Conservation (phyloP, 305 asterid genomes). For the Fraxinus nigra region DNA sequence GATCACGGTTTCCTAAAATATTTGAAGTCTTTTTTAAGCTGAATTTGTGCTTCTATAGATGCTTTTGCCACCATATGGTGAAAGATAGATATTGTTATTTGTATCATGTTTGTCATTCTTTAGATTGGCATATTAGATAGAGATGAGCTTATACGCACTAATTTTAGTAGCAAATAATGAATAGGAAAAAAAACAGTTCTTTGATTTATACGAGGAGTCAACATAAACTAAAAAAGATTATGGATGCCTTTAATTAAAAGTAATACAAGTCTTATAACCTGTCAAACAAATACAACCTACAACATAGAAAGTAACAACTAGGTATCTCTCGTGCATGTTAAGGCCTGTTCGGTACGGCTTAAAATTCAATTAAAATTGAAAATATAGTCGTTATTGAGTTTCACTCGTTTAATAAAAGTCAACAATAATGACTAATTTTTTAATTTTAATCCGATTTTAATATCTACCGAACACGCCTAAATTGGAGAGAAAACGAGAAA, state of each 20-base stretch:
- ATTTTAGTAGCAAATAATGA: background rate
- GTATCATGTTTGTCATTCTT: background rate
- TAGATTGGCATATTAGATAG: background rate
- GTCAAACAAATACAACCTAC: background rate
- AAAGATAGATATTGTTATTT: background rate
- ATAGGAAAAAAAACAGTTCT: background rate
- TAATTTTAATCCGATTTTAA: too few relatives aligned
- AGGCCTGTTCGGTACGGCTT: too few relatives aligned
- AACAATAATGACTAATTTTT: too few relatives aligned
- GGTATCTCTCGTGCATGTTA: background rate
- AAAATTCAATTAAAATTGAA: too few relatives aligned
- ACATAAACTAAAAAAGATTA: background rate
- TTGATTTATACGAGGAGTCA: background rate
- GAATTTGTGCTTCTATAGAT: background rate
- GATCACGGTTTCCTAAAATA: slow-evolving; percentile 14
- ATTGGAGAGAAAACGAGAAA: background rate
- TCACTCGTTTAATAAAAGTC: too few relatives aligned
- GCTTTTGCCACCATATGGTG: background rate
- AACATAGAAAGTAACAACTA: background rate
- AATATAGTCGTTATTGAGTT: too few relatives aligned
- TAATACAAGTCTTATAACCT: background rate
- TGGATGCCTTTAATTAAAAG: background rate
- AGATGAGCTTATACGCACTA: background rate
- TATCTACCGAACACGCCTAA: too few relatives aligned
- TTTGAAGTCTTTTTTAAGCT: background rate